Evolutionary conservation across 495 filamentous ascomycete species (phyloP).

Genomic region (Apodospora peruviana): DNA sequence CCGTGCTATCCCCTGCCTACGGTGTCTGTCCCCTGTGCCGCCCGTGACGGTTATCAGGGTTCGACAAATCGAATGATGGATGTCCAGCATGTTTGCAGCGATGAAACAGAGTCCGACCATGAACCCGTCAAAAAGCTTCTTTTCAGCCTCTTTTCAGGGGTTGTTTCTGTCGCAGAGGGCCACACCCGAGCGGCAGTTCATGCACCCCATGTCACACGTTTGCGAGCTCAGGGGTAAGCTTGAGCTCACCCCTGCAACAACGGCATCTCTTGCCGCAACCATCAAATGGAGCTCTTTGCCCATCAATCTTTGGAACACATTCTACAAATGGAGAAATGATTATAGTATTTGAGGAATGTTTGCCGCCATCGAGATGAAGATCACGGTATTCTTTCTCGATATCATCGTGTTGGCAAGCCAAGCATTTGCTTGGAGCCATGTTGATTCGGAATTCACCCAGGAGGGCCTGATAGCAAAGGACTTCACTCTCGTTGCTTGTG

Average conservation of each 20-base stretch:
- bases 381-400: slow-evolving; percentile 9
- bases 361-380: slow-evolving; percentile 15
- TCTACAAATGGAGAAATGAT: neutral
- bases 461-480: slow-evolving; percentile 25
- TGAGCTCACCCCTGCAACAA: neutral
- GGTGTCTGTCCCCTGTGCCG: neutral
- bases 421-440: slow-evolving; percentile 32
- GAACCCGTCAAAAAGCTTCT: neutral
- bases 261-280: neutral
- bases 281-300: neutral
- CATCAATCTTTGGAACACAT: neutral
- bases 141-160: neutral
- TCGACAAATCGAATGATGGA: neutral
- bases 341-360: neutral
- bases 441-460: slow-evolving; percentile 20
- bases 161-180: neutral
- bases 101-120: neutral
- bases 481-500: slow-evolving; percentile 40
- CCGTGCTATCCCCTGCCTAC: neutral
- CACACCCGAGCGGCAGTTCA: neutral
- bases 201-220: neutral
- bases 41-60: neutral
- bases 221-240: no score
- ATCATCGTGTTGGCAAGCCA: slow-evolving; percentile 8
- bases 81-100: neutral